Percentiles rank a stretch among this genome's conserved stretches.
phyloP scores from a whole-genome alignment of 345 rosid genomes.

The Aurinia saxatilis region DNA sequence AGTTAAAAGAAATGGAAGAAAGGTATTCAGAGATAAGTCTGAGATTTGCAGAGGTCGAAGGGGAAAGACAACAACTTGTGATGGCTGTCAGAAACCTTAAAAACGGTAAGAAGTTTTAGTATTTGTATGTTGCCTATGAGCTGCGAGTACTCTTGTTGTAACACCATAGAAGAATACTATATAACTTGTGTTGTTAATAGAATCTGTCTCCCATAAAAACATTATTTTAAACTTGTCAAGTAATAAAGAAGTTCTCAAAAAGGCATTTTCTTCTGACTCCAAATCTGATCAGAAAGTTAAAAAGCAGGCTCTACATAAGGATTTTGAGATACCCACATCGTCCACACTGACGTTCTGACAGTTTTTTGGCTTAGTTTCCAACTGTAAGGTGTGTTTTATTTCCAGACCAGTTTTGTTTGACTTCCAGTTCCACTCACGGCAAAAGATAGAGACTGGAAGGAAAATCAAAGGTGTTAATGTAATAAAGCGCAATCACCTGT shows the following conservation, averaged over 20 bases:
- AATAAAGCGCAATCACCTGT: background rate
- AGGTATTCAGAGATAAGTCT: constrained; percentile 88
- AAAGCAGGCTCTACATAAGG: background rate
- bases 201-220: constrained; percentile 12
- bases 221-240: constrained; percentile 12
- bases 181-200: constrained; percentile 17
- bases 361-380: background rate
- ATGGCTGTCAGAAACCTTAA: constrained; percentile 76
- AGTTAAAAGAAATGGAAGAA: constrained; percentile 90
- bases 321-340: background rate
- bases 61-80: constrained; percentile 85
- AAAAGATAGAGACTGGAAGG: constrained; percentile 58
- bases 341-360: background rate
- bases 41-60: constrained; percentile 90
- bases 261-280: background rate
- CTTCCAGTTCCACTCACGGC: constrained; percentile 42
- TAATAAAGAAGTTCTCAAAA: background rate
- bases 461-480: background rate
- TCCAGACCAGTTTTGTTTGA: constrained; percentile 84
- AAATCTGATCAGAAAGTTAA: background rate
- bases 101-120: constrained; percentile 60
- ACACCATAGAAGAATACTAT: background rate
- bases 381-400: constrained; percentile 23
- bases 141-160: constrained; percentile 16
- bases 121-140: constrained; percentile 2